A percentile compares a stretch with the other conserved stretches of the same genome.
These are phyloP conservation scores for Lodderomyces elongisporus DNA, from an alignment of 1,139 yeast genomes.

Conservation along the genomic window DNA sequence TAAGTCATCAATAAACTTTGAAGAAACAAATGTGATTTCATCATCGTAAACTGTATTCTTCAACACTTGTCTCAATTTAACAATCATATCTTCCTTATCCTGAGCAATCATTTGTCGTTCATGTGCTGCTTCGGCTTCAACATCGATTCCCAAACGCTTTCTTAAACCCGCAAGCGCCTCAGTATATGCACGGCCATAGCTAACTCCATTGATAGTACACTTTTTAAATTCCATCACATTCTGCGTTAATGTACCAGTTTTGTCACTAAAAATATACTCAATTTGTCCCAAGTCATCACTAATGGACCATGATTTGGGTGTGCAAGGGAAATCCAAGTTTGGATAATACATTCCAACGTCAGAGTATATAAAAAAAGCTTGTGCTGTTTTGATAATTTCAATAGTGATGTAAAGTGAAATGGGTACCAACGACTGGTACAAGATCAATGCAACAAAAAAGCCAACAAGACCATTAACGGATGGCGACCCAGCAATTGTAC, in stretches of 20 bases:
- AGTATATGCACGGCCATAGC: conserved; percentile 58
- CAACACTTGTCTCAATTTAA: conserved; percentile 18
- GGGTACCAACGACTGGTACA: conserved; percentile 56
- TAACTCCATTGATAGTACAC: conserved; percentile 50
- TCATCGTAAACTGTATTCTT: conserved; percentile 28
- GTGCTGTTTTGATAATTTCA: conserved; percentile 56
- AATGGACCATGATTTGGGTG: conserved; percentile 58
- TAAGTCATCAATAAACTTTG: conserved; percentile 39
- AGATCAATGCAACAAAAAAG: conserved; percentile 49
- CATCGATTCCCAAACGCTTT: conserved; percentile 52
- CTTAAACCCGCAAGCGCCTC: conserved; percentile 58
- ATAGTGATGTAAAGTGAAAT: conserved; percentile 56
- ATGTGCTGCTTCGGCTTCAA: conserved; percentile 38
- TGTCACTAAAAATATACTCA: conserved; percentile 57
- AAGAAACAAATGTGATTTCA: conserved; percentile 46
- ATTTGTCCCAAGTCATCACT: conserved; percentile 65
- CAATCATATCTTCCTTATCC: conserved; percentile 38
- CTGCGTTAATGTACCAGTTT: conserved; percentile 58
- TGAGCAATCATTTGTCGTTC: conserved; percentile 36
- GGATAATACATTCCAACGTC: conserved; percentile 51
- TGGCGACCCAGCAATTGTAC: conserved; percentile 48
- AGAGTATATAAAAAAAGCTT: conserved; percentile 52
- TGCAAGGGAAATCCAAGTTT: conserved; percentile 52
- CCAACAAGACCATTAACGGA: conserved; percentile 48
- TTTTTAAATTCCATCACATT: conserved; percentile 59